Conservation (phyloP, 768 basidiomycete species). For the Thelephora aurantiotincta region DNA sequence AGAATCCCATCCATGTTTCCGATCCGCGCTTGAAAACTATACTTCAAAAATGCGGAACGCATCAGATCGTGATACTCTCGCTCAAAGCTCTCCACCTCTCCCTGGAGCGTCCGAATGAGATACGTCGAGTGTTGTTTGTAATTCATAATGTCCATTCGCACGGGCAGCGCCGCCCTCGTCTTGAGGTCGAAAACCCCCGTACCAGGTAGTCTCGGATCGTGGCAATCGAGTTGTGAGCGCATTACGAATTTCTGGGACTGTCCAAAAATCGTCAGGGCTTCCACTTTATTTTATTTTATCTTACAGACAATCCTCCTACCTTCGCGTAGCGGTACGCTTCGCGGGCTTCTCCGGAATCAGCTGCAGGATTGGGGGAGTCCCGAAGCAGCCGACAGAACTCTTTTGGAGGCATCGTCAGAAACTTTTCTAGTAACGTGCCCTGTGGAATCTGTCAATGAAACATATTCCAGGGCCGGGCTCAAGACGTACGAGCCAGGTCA, state of each 20-base stretch:
- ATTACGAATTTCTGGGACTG: slow-evolving; percentile 61
- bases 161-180: slow-evolving; percentile 74
- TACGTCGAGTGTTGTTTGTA: slow-evolving; percentile 76
- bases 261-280: not conserved
- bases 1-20: slow-evolving; percentile 95
- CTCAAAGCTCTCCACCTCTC: slow-evolving; percentile 71
- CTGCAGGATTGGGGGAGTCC: slow-evolving; percentile 10
- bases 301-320: slow-evolving; percentile 25
- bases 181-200: slow-evolving; percentile 94
- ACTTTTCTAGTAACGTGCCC: slow-evolving; percentile 86
- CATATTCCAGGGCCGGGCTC: not conserved
- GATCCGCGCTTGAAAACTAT: slow-evolving; percentile 91
- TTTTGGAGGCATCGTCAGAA: slow-evolving; percentile 50
- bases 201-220: slow-evolving; percentile 69
- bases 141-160: slow-evolving; percentile 79
- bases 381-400: slow-evolving; percentile 50
- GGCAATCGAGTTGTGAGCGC: slow-evolving; percentile 91
- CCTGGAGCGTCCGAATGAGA: slow-evolving; percentile 48
- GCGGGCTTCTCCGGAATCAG: slow-evolving; percentile 22
- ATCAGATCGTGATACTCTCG: slow-evolving; percentile 91
- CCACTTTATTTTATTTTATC: too few species aligned
- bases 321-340: slow-evolving; percentile 85
- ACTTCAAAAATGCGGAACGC: slow-evolving; percentile 89
- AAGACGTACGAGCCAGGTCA: slow-evolving; percentile 55
- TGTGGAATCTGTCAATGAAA: slow-evolving; percentile 15